A percentile compares a stretch with the other conserved stretches of the same genome.
These are phyloP conservation scores for Phytopythium helicoides DNA, from an alignment of 352 stramenopile genomes.

Conservation along the genomic window DNA sequence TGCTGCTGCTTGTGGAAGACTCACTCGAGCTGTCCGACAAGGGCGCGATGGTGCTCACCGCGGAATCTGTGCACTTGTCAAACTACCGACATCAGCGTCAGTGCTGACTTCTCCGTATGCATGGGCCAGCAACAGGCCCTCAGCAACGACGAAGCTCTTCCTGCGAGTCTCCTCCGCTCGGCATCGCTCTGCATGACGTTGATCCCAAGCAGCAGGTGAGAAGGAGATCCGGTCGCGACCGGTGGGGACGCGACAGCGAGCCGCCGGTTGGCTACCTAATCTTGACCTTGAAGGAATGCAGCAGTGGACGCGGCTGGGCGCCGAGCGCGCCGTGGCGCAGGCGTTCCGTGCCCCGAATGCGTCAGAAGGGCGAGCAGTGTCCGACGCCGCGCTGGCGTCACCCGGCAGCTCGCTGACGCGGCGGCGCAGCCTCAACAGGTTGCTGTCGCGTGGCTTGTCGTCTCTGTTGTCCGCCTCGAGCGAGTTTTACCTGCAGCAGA, in stretches of 20 bases:
- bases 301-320: slow-evolving; percentile 30
- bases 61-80: too few species aligned
- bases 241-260: neutral
- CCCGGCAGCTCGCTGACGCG: slow-evolving; percentile 3
- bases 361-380: neutral
- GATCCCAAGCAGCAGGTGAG: neutral
- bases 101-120: too few species aligned
- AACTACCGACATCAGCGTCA: too few species aligned
- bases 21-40: too few species aligned
- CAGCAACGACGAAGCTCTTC: too few species aligned
- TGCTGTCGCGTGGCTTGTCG: slow-evolving; percentile 16
- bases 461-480: slow-evolving; percentile 12
- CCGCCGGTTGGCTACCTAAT: too few species aligned
- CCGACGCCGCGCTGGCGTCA: neutral
- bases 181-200: neutral
- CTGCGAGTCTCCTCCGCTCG: too few species aligned
- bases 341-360: slow-evolving; percentile 29
- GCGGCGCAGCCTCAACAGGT: slow-evolving; percentile 12
- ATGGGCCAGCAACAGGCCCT: too few species aligned
- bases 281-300: neutral
- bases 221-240: too few species aligned
- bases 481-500: slow-evolving; percentile 53
- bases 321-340: slow-evolving; percentile 37
- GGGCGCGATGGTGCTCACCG: too few species aligned
- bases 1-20: too few species aligned